Evolutionary conservation across 2,329 filamentous ascomycete genomes (phyloP).

Genomic region (Aspergillus tanneri): DNA sequence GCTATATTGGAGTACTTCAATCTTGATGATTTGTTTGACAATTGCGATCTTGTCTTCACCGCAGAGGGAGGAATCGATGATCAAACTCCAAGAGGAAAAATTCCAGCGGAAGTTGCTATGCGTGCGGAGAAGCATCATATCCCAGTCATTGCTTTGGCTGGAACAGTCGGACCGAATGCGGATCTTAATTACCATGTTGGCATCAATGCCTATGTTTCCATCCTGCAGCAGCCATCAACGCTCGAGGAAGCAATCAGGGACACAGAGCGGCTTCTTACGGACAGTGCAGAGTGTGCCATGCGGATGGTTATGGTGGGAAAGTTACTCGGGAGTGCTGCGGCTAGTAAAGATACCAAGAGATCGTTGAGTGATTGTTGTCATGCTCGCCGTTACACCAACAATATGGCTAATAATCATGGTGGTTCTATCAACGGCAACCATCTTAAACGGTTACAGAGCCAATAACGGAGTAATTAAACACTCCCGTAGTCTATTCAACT

Average conservation of each 20-base stretch:
- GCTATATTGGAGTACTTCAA: conserved; percentile 54
- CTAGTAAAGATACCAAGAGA: too few relatives aligned
- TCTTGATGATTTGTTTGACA: conserved; percentile 47
- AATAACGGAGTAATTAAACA: too few relatives aligned
- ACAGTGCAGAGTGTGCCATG: conserved; percentile 33
- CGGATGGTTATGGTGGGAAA: conserved; percentile 28
- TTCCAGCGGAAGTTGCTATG: conserved; percentile 53
- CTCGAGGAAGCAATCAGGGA: conserved; percentile 31
- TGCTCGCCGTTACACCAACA: too few relatives aligned
- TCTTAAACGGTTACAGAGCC: too few relatives aligned
- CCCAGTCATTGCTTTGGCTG: conserved; percentile 49
- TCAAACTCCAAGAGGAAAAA: conserved; percentile 54
- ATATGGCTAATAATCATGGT: too few relatives aligned
- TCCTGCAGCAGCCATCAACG: conserved; percentile 28
- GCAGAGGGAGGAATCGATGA: conserved; percentile 55
- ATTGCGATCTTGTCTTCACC: conserved; percentile 54
- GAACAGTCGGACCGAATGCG: conserved; percentile 42
- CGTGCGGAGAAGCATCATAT: conserved; percentile 48
- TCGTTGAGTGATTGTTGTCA: too few relatives aligned
- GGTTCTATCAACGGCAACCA: too few relatives aligned
- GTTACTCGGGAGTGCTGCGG: too few relatives aligned
- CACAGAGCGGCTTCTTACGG: conserved; percentile 25
- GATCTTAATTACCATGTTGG: conserved; percentile 35
- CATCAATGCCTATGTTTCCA: conserved; percentile 35
- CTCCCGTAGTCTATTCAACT: too few relatives aligned